Evolutionary conservation across 306 rosid species (phyloP), one percentile per base, ranked within the genome.

Genomic region (Lathyrus oleraceus): DNA sequence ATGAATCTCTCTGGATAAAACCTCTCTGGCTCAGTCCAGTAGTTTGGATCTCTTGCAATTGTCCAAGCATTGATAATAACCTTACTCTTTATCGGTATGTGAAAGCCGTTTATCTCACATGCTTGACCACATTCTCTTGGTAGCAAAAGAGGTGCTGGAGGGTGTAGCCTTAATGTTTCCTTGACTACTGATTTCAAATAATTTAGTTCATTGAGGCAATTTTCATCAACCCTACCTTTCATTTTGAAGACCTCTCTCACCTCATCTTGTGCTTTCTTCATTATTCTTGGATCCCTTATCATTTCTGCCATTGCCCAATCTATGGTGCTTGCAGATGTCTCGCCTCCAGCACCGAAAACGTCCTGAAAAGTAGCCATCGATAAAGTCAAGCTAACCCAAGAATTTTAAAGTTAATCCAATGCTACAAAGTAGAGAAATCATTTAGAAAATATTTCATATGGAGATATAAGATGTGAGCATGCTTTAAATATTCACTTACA

Each of bases 81-180:
- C 39, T 53, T 78, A 16, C 39, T 61, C 36, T 64, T 70, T 9
- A 6, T 21, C 2, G 86, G 88, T 49, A 78, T 65, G 45, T 44
- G 35, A 54, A 62, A 78, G 0, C 84, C 84, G 6, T 42, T 4
- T 6, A 84, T 48, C 35, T 56, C 62, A 76, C 78, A 68, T 3
- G 28, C 40, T 64, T 78, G 21, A n/a, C 53, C 62, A 5, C 69
- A 63, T 66, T 70, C 76, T 40, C 79, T 72, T 49, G 77, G 81
- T 12, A 85, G 36, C 20, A 82, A 27, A 30, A 81, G 43, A 48
- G 81, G 70, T n/a, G 0, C 30, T 0, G 73, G 59, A 76, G 84
- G 82, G 84, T 78, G 85, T 13, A 78, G 44, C 2, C 81, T 71
- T 10, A 74, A 16, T 5, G 77, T 84, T 51, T 84, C 83, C 40